Evolutionary conservation across 306 rosid genomes (phyloP).

Genomic region (Betula pendula): DNA sequence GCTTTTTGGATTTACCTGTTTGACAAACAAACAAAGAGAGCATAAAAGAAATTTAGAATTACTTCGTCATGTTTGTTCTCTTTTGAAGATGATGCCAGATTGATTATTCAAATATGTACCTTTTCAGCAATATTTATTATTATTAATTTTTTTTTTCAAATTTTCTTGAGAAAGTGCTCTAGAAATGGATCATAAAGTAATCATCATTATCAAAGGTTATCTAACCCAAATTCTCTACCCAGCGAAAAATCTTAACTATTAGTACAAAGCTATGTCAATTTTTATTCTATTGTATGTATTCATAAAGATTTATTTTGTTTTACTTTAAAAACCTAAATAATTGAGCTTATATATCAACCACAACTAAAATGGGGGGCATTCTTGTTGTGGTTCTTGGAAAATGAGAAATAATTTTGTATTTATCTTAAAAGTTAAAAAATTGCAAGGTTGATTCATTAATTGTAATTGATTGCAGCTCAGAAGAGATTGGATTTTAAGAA

Average conservation of each 20-base stretch:
- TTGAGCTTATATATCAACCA: background rate
- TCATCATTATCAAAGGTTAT: background rate
- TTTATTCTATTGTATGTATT: no score
- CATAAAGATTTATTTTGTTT: background rate
- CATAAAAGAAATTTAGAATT: no score
- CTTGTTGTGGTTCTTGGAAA: background rate
- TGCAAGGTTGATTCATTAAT: background rate
- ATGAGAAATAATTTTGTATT: background rate
- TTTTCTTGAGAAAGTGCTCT: background rate
- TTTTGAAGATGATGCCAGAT: background rate
- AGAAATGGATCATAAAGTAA: background rate
- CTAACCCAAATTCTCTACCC: no score
- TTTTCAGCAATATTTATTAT: background rate
- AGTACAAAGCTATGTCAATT: no score
- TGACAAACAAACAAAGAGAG: no score
- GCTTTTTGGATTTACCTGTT: no score
- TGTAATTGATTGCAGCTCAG: background rate
- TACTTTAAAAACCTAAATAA: background rate
- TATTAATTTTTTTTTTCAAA: background rate
- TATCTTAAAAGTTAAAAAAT: background rate
- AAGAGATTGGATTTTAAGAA: background rate
- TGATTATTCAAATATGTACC: background rate
- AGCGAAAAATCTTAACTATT: no score
- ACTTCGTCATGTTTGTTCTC: background rate
- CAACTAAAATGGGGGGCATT: background rate